phyloP scores from a whole-genome alignment of 306 rosid genomes.

The Hippophae gyantsensis region DNA sequence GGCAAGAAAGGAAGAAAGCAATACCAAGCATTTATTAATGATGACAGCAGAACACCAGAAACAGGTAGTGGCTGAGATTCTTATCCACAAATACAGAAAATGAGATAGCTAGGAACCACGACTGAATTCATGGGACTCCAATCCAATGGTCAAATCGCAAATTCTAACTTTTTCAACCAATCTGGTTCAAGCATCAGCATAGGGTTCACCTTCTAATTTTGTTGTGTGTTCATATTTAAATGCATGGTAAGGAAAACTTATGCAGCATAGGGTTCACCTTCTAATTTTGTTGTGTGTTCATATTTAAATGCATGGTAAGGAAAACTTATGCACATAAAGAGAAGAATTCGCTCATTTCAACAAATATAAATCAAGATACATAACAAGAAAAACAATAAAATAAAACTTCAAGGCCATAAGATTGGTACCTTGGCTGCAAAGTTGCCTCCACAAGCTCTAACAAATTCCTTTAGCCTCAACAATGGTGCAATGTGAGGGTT shows the following conservation, averaged over 20 bases:
- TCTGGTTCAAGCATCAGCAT: background rate
- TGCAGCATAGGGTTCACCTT: background rate
- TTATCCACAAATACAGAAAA: background rate
- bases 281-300: background rate
- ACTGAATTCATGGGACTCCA: no score
- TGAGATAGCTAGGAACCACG: background rate
- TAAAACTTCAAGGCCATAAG: slow-evolving; percentile 10
- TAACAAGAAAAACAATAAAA: background rate
- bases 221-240: no score
- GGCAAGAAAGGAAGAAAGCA: no score
- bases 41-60: no score
- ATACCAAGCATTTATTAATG: no score
- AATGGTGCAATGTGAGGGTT: slow-evolving; percentile 93
- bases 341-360: background rate
- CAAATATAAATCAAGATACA: background rate
- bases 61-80: background rate
- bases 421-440: slow-evolving; percentile 87
- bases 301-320: background rate
- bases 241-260: no score
- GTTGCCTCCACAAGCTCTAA: slow-evolving; percentile 77
- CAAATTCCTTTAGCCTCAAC: slow-evolving; percentile 70
- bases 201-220: background rate
- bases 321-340: background rate
- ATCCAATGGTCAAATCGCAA: no score
- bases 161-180: no score